phyloP scores from a whole-genome alignment of 257 asterid genomes.

The Linderniella brevidens region DNA sequence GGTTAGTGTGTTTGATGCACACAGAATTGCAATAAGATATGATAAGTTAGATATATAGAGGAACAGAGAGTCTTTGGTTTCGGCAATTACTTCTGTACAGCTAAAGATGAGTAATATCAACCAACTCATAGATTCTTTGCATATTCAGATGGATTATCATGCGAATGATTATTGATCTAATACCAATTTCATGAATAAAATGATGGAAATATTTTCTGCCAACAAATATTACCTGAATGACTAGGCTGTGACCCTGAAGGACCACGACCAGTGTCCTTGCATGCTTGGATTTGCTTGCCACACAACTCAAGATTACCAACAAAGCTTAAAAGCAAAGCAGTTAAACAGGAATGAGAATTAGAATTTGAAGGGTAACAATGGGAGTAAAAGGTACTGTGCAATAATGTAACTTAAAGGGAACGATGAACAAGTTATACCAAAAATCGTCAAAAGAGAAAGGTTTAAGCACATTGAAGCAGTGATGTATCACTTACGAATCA shows the following conservation, averaged over 20 bases:
- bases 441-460: background rate
- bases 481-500: conserved; percentile 52
- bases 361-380: conserved; percentile 7
- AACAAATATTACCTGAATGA: conserved; percentile 29
- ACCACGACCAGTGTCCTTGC: conserved; percentile 36
- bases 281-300: conserved; percentile 53
- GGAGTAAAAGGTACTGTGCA: background rate
- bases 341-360: conserved; percentile 7
- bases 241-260: conserved; percentile 25
- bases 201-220: background rate
- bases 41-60: background rate
- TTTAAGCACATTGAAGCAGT: background rate
- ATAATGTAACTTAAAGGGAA: background rate
- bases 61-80: no score
- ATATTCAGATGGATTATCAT: no score
- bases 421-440: background rate
- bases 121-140: no score
- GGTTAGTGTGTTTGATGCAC: background rate
- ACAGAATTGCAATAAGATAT: background rate
- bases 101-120: no score
- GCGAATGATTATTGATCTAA: background rate
- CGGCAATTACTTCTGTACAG: no score
- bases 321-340: conserved; percentile 39
- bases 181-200: background rate
- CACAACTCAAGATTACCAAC: conserved; percentile 85